Percentiles rank a stretch among this genome's conserved stretches.
Conservation (phyloP, 352 stramenopile species). For the Blastocystis sp. region DNA sequence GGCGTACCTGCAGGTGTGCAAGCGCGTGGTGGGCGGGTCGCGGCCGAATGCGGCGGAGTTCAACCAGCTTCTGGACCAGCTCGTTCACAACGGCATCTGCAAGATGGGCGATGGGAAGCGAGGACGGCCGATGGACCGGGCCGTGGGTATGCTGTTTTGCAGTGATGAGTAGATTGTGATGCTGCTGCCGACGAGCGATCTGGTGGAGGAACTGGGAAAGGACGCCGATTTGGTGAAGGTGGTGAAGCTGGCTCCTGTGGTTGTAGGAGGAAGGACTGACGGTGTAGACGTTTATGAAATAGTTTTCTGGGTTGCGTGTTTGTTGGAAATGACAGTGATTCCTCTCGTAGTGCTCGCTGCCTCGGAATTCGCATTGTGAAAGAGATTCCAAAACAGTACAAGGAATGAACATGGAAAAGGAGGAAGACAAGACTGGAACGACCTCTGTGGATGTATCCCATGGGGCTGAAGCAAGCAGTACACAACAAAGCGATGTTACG, state of each 20-base stretch:
- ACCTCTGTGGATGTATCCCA: too few relatives aligned
- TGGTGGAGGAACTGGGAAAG: neutral
- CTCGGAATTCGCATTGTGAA: too few relatives aligned
- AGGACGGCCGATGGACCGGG: conserved; percentile 17
- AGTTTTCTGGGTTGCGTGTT: too few relatives aligned
- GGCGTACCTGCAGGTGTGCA: conserved; percentile 38
- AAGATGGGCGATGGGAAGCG: conserved; percentile 26
- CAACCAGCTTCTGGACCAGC: conserved; percentile 8
- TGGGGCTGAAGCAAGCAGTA: too few relatives aligned
- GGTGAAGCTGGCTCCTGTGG: conserved; percentile 20
- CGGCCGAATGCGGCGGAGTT: conserved; percentile 42
- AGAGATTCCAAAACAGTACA: too few relatives aligned
- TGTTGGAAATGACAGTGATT: too few relatives aligned
- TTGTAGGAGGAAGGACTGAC: too few relatives aligned
- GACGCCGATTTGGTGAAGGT: conserved; percentile 47
- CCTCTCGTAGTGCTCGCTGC: too few relatives aligned
- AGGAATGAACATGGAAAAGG: too few relatives aligned
- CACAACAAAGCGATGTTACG: too few relatives aligned
- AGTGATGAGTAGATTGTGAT: conserved; percentile 50
- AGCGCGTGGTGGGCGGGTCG: conserved; percentile 24
- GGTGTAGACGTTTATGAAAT: too few relatives aligned
- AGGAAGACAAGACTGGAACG: too few relatives aligned
- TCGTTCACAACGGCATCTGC: conserved; percentile 52
- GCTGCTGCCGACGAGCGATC: neutral
- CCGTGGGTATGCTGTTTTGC: neutral